Base-by-base conservation (phyloP, 495 filamentous ascomycete species). In the Neurospora sp. region DNA sequence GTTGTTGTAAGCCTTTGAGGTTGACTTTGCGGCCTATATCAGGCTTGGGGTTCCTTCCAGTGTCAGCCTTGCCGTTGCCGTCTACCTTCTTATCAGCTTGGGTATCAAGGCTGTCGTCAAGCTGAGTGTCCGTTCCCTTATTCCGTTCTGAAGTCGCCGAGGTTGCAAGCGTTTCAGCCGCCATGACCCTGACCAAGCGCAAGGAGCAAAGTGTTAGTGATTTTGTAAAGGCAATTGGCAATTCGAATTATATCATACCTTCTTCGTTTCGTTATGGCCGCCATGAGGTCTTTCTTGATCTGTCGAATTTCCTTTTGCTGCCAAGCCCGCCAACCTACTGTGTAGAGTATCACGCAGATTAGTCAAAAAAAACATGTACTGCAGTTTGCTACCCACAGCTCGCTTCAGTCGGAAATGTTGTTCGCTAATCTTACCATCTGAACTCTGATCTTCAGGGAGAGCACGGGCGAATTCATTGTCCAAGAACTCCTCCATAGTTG, bases 381-480 rank as follows among this genome's bases (percentile, higher is more conserved):
- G 27, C 2, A 27, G 0, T 27, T 27, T 27, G 27, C 27, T 31
- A 31, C 27, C 3, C 27, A 31, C 0, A 31, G 2, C 2, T 31
- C 27, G 27, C 27, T 31, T 31, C 27, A 0, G 2, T 31, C 27
- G 27, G 27, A 31, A 31, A 31, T 31, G 27, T 31, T 2, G 27
- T 31, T 31, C 0, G 3, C 2, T 2, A 2, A 27, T 27, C 27
- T 46, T 46, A 46, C 18, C 7, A 46, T 46, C 2, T 8, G 16
- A 9, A n/a, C 16, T 7, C 5, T 6, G 7, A 9, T 46, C 42
- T 5, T 46, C 18, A 0, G 44, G 9, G n/a, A 22, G 16, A 48
- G 11, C 0, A 48, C 0, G 0, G 0, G 5, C 11, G 5, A 14
- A 31, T 27, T 1, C 11, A 14, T 16, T 1, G 20, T 27, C 11